Conservation (phyloP, 1,284 basidiomycete species). For the Rhodofomes roseus region DNA sequence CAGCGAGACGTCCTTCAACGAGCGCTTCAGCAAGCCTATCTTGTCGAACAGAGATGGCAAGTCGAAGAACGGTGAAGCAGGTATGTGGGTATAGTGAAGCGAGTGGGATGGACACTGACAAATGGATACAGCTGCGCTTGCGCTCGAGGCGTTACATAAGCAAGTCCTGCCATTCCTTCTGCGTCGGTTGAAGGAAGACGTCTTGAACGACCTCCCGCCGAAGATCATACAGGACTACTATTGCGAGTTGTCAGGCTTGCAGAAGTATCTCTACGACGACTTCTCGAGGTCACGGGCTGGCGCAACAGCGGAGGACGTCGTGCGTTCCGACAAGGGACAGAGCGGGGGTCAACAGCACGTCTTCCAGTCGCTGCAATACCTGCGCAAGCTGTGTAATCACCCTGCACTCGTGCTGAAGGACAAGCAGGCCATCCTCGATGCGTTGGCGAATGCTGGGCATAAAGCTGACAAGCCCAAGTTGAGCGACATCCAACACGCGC, state of each 20-base stretch:
- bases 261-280: constrained; percentile 92
- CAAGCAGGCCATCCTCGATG: constrained; percentile 55
- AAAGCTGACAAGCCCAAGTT: constrained; percentile 41
- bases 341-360: constrained; percentile 74
- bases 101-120: background rate
- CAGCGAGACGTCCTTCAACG: constrained; percentile 92
- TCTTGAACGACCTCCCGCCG: constrained; percentile 92
- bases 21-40: constrained; percentile 95
- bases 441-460: constrained; percentile 55
- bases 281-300: constrained; percentile 82
- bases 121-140: constrained; percentile 67
- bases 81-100: constrained; percentile 39
- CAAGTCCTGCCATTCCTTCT: constrained; percentile 99
- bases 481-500: constrained; percentile 86
- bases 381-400: constrained; percentile 98
- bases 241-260: constrained; percentile 93
- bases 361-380: constrained; percentile 95
- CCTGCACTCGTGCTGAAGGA: constrained; percentile 85
- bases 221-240: constrained; percentile 99
- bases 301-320: constrained; percentile 59
- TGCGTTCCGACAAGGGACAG: constrained; percentile 43
- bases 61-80: constrained; percentile 91
- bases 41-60: constrained; percentile 95
- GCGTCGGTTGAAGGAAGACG: constrained; percentile 96
- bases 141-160: constrained; percentile 95